Evolutionary conservation across 2,329 filamentous ascomycete genomes (phyloP), one percentile per base, ranked within the genome.

Genomic region (Neofusicoccum ribis): DNA sequence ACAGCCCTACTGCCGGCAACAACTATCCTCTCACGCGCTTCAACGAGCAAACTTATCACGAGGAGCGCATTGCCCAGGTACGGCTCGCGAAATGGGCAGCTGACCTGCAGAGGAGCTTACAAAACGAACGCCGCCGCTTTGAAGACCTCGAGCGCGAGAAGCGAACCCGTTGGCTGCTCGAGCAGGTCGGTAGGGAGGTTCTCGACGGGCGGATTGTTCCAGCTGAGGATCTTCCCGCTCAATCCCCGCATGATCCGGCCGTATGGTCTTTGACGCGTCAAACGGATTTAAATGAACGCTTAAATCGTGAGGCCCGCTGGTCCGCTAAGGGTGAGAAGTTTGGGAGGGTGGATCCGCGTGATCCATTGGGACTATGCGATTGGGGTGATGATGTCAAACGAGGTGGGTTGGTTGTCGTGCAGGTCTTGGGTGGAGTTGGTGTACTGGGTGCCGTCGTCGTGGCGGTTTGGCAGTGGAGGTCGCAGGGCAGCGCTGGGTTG

Each of bases 21-120:
- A 73, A 76, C 36, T 79, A 80, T 66, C 76, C 74, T 2, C 67
- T 77, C 6, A 70, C 76, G 7, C 82, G 87, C 64, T 81, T 90
- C 63, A 80, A 84, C 44, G 86, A 87, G 69, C 81, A 87, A 72
- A 84, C 83, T 3, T 84, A 86, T 66, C 81, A 83, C 17, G 86
- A 89, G 71, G 86, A 89, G 69, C 82, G 81, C 6, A 78, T 88
- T 47, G 86, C 87, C 12, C 87, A 89, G 68, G 83, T 94, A n/a
- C 84, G 89, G 6, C 82, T 96, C 17, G 90, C 89, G 1, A 91
- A 90, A 72, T 96, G 92, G 92, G 92, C 92, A 0, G 85, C 88
- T 7, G 91, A 95, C 70, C 82, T 96, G 0, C 91, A 96, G 73
- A 86, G 87, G 64, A 92, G 89, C 71, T 81, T 95, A 1, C 85